These are phyloP conservation scores for Phytophthora crassamura DNA, from an alignment of 352 stramenopile genomes.

Conservation along the genomic window DNA sequence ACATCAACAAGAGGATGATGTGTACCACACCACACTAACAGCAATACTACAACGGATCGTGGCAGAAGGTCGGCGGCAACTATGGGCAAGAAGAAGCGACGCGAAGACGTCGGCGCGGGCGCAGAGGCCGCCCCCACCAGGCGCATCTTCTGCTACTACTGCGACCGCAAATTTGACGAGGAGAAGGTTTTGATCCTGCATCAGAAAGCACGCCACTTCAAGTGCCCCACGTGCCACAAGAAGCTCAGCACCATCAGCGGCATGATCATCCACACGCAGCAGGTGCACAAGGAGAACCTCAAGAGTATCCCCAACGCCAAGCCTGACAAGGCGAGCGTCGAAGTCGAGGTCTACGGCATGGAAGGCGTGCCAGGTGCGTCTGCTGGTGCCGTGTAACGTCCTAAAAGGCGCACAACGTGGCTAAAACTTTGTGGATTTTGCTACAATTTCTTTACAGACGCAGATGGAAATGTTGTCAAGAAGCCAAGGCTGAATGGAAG, in stretches of 20 bases:
- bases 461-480: constrained; percentile 41
- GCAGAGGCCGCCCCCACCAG: constrained; percentile 42
- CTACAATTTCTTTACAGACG: constrained; percentile 26
- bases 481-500: constrained; percentile 51
- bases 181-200: constrained; percentile 94
- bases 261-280: constrained; percentile 89
- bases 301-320: constrained; percentile 88
- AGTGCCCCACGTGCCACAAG: constrained; percentile 92
- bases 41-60: constrained; percentile 27
- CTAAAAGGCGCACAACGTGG: neutral
- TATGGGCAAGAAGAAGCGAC: constrained; percentile 90
- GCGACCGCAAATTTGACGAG: constrained; percentile 91
- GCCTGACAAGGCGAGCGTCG: constrained; percentile 74
- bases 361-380: constrained; percentile 76
- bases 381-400: constrained; percentile 2
- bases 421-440: neutral
- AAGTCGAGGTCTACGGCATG: constrained; percentile 92
- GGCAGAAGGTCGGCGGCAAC: constrained; percentile 18
- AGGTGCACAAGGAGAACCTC: constrained; percentile 91
- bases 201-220: constrained; percentile 94
- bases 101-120: constrained; percentile 54
- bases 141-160: constrained; percentile 95
- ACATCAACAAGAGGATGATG: neutral
- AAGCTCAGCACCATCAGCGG: constrained; percentile 91
- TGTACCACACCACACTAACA: neutral